Evolutionary conservation across 768 basidiomycete species (phyloP), one percentile per base, ranked within the genome.

Genomic region (Phanerodontia chrysosporium): DNA sequence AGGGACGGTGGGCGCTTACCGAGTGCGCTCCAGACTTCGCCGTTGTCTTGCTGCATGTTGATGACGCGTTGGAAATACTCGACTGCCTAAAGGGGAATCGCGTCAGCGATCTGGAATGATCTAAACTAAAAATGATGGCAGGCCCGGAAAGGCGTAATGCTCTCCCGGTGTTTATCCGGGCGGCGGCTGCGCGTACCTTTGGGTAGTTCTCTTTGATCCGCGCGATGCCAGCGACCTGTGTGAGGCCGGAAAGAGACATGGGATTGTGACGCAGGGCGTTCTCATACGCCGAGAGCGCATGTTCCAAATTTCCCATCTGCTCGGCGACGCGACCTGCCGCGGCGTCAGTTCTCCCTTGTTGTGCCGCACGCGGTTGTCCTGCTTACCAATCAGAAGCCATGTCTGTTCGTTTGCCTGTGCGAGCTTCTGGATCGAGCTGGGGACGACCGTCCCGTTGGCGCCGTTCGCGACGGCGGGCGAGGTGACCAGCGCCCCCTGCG

Each of bases 121-220:
- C 63, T 46, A 29, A 48, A 24, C 46, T 48, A 25, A 48, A 48
- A 13, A 24, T 48, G 35, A 53, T 53, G 30, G 21, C 35, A 8
- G 21, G 52, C 52, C 28, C 52, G 28, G 21, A 39, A 48, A 52
- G 55, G 59, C 27, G 57, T 45, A 39, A 30, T 46, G 28, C 42
- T 51, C 56, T 51, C 29, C 57, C 45, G 57, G 62, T 18, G 25
- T 46, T 52, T 63, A 49, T 57, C 58, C 60, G 39, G 39, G 18
- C 18, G 13, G 52, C 52, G 44, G 51, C 57, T 25, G 66, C 66
- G 69, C 81, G 72, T 69, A 92, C 92, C 85, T 93, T 95, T 75
- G 90, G 87, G 75, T 95, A 97, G 74, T 98, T 93, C 75, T 99
- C 96, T 72, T 91, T 93, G 80, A 94, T 92, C 78, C 96, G 88